Evolutionary conservation across 2,329 filamentous ascomycete species (phyloP).

Genomic region (Ophiocordyceps australis): DNA sequence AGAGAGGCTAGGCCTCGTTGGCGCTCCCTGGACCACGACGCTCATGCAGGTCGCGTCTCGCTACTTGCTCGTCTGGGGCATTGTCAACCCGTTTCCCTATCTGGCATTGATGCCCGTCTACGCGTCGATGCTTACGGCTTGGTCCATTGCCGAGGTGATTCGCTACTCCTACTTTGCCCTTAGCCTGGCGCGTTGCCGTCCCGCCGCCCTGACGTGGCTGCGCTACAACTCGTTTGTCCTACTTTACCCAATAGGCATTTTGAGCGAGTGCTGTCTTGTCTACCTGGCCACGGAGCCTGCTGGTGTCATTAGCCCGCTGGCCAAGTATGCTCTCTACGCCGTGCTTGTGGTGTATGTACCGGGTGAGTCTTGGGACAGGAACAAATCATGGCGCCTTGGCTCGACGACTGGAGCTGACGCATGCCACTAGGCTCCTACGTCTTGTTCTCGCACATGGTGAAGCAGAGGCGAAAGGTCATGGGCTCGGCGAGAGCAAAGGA

Average conservation of each 20-base stretch:
- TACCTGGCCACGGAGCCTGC: slow-evolving; percentile 49
- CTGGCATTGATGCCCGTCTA: slow-evolving; percentile 46
- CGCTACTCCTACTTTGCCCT: slow-evolving; percentile 85
- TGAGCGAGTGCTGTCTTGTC: slow-evolving; percentile 71
- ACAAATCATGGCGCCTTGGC: no score
- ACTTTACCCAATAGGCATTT: slow-evolving; percentile 82
- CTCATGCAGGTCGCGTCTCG: slow-evolving; percentile 79
- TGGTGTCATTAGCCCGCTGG: slow-evolving; percentile 20
- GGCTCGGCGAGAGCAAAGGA: slow-evolving; percentile 35
- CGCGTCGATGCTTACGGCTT: slow-evolving; percentile 66
- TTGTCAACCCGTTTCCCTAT: slow-evolving; percentile 57
- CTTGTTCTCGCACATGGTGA: slow-evolving; percentile 89
- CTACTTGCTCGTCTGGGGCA: slow-evolving; percentile 74
- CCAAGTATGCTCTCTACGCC: slow-evolving; percentile 41
- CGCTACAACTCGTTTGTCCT: slow-evolving; percentile 87
- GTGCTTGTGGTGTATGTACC: slow-evolving; percentile 65
- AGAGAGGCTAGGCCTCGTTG: slow-evolving; percentile 48
- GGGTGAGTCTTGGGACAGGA: slow-evolving; percentile 29
- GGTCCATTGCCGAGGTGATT: slow-evolving; percentile 82
- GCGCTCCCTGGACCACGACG: slow-evolving; percentile 72
- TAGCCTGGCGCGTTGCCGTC: slow-evolving; percentile 44
- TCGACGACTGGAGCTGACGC: slow-evolving; percentile 1
- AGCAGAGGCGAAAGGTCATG: slow-evolving; percentile 67
- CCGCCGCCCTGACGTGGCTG: slow-evolving; percentile 55
- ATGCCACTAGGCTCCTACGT: slow-evolving; percentile 47